Conservation (phyloP, 225 moss, liverwort and hornwort species). For the Ulota crispa region DNA sequence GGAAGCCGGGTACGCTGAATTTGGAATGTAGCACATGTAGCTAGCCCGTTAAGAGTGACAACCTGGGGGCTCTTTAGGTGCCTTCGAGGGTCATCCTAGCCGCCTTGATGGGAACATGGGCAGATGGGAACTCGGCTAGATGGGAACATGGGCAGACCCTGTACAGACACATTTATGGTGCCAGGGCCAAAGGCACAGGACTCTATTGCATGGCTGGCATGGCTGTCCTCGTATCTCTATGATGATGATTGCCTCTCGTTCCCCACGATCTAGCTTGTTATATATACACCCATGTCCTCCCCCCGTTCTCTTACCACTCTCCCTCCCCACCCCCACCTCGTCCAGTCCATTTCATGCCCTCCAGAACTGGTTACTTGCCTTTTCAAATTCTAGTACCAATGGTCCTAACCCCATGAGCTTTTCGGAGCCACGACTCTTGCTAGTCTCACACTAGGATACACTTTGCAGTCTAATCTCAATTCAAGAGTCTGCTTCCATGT, state of each 20-base stretch:
- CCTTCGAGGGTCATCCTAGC: neutral
- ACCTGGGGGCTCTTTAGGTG: neutral
- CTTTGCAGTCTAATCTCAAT: neutral
- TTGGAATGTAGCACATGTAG: neutral
- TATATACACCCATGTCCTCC: neutral
- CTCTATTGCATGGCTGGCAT: conserved; percentile 31
- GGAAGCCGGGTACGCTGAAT: neutral
- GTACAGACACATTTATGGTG: conserved; percentile 44
- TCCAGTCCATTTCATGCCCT: neutral
- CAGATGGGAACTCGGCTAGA: neutral
- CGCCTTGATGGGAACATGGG: conserved; percentile 1
- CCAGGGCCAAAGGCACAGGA: conserved; percentile 8
- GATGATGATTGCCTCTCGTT: conserved; percentile 6
- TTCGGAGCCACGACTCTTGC: neutral
- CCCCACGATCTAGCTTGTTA: neutral
- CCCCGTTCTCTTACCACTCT: neutral
- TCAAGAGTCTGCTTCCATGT: neutral
- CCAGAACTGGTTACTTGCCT: neutral
- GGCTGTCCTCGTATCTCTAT: conserved; percentile 24
- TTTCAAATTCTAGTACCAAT: neutral
- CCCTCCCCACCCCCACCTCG: neutral
- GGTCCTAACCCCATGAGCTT: neutral
- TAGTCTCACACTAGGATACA: neutral
- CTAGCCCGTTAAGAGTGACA: neutral
- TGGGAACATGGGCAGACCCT: conserved; percentile 9